Conservation (phyloP, 164 flowering plant genomes). For the Sedum album region DNA sequence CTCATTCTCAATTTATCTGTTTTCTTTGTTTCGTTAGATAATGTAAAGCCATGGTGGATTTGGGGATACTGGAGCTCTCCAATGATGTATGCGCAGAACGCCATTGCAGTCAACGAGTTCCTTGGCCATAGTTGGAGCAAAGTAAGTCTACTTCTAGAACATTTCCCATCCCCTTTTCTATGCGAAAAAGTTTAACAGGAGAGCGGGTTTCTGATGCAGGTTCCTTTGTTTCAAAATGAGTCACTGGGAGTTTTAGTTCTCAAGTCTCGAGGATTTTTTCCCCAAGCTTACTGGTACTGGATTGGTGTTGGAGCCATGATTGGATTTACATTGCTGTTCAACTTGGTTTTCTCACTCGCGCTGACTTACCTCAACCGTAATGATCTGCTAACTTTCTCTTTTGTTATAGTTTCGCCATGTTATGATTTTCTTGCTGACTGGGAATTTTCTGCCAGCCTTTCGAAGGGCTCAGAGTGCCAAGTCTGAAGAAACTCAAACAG, state of each 20-base stretch:
- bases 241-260: slow-evolving; percentile 24
- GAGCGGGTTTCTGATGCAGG: slow-evolving; percentile 8
- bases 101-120: slow-evolving; percentile 41
- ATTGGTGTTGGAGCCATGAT: slow-evolving; percentile 24
- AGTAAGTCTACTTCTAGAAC: slow-evolving; percentile 27
- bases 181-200: background rate
- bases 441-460: slow-evolving; percentile 18
- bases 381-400: slow-evolving; percentile 7
- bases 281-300: slow-evolving; percentile 34
- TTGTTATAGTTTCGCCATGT: background rate
- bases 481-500: slow-evolving; percentile 15
- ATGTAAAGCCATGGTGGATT: slow-evolving; percentile 54
- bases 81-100: slow-evolving; percentile 50
- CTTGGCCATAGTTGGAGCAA: slow-evolving; percentile 47
- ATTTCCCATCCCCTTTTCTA: background rate
- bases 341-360: slow-evolving; percentile 19
- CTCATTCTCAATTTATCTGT: background rate
- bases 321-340: slow-evolving; percentile 25
- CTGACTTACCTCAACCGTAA: slow-evolving; percentile 27
- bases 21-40: slow-evolving; percentile 26
- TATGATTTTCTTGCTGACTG: background rate
- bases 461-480: slow-evolving; percentile 15
- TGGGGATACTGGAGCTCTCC: slow-evolving; percentile 70
- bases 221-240: slow-evolving; percentile 13
- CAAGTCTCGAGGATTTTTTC: slow-evolving; percentile 23